Conservation (phyloP, 73 alveolate species). For the Stentor coeruleus region DNA sequence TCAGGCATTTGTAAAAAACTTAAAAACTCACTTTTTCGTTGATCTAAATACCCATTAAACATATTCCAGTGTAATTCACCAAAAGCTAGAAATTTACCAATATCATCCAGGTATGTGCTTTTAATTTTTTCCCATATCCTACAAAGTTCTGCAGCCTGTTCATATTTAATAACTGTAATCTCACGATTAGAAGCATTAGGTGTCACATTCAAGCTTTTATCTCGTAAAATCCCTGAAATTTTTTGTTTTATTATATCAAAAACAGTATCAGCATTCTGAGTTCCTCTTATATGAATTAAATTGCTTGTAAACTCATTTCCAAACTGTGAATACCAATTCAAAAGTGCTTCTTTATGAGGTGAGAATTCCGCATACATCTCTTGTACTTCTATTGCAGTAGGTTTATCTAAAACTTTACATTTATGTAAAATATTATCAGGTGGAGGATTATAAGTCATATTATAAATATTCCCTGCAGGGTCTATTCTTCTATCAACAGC, state of each 20-base stretch:
- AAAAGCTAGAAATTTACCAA: not conserved
- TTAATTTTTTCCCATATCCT: not conserved
- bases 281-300: not conserved
- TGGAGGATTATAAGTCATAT: not conserved
- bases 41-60: not conserved
- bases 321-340: not conserved
- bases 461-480: not conserved
- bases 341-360: not conserved
- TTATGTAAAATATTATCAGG: conserved; percentile 2
- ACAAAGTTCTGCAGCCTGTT: not conserved
- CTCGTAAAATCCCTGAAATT: not conserved
- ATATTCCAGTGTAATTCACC: not conserved
- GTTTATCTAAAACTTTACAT: not conserved
- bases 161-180: not conserved
- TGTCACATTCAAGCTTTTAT: not conserved
- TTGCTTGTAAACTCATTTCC: not conserved
- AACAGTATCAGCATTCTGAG: not conserved
- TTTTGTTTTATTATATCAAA: not conserved
- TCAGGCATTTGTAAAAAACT: not conserved
- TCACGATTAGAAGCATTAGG: not conserved
- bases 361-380: not conserved
- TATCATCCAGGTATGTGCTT: not conserved
- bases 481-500: conserved; percentile 8
- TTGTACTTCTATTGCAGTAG: not conserved
- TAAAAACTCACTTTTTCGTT: not conserved